These are phyloP conservation scores for Ilyonectria robusta DNA, from an alignment of 2,329 filamentous ascomycete genomes.

Conservation along the genomic window DNA sequence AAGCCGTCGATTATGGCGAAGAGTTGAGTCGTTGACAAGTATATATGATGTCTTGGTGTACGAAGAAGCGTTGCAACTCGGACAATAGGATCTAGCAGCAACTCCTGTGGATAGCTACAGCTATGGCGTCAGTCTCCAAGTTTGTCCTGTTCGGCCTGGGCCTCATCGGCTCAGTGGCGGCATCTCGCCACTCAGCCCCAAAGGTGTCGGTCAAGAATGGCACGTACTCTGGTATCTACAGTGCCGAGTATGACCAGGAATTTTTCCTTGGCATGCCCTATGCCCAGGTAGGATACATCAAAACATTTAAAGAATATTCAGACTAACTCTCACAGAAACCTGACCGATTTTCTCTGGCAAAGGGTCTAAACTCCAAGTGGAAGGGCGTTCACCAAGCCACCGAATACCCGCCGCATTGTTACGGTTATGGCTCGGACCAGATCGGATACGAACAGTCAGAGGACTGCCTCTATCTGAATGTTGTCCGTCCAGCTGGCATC, in stretches of 20 bases:
- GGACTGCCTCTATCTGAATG: slow-evolving; percentile 74
- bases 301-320: background rate
- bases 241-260: slow-evolving; percentile 39
- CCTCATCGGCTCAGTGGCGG: slow-evolving; percentile 7
- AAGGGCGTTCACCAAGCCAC: slow-evolving; percentile 57
- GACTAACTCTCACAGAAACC: slow-evolving; percentile 34
- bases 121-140: slow-evolving; percentile 17
- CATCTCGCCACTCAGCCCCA: slow-evolving; percentile 16
- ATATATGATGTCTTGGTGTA: background rate
- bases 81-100: background rate
- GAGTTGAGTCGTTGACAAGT: background rate
- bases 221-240: slow-evolving; percentile 39
- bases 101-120: background rate
- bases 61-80: background rate
- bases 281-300: slow-evolving; percentile 33
- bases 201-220: slow-evolving; percentile 41
- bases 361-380: slow-evolving; percentile 63
- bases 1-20: background rate
- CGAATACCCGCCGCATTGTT: slow-evolving; percentile 61
- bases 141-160: slow-evolving; percentile 15
- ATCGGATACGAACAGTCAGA: slow-evolving; percentile 55
- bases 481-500: slow-evolving; percentile 68
- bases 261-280: slow-evolving; percentile 44
- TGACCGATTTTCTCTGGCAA: slow-evolving; percentile 33
- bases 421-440: slow-evolving; percentile 61